Conservation (phyloP, 768 basidiomycete species). For the Mycena chlorophos region DNA sequence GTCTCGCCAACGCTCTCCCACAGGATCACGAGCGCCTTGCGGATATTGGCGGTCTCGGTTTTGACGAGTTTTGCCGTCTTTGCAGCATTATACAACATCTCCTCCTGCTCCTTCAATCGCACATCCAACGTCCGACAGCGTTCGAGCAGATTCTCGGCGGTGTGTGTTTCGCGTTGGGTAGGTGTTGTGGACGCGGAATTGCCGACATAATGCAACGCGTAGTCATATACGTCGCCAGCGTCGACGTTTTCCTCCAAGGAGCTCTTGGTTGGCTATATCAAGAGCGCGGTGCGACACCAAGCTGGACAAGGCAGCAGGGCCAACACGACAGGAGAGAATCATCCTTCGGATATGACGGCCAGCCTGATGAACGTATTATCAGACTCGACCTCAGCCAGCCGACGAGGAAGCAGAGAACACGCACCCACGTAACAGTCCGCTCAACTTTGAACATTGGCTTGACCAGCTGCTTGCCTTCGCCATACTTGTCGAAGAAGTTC, state of each 20-base stretch:
- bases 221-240: not conserved
- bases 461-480: not conserved
- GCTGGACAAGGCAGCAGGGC: not conserved
- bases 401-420: too few species aligned
- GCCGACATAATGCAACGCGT: not conserved
- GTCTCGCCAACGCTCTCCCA: slow-evolving; percentile 19
- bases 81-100: not conserved
- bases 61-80: not conserved
- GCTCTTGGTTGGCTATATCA: not conserved
- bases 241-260: not conserved
- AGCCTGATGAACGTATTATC: too few species aligned
- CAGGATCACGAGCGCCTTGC: slow-evolving; percentile 2
- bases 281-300: not conserved
- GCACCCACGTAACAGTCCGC: not conserved
- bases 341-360: too few species aligned
- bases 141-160: not conserved
- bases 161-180: not conserved
- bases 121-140: not conserved
- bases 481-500: not conserved
- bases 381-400: too few species aligned
- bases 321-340: too few species aligned
- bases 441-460: not conserved
- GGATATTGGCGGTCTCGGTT: not conserved
- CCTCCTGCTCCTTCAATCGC: not conserved
- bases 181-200: not conserved